phyloP scores from a whole-genome alignment of 495 filamentous ascomycete genomes.

The Annulohypoxylon nitens region DNA sequence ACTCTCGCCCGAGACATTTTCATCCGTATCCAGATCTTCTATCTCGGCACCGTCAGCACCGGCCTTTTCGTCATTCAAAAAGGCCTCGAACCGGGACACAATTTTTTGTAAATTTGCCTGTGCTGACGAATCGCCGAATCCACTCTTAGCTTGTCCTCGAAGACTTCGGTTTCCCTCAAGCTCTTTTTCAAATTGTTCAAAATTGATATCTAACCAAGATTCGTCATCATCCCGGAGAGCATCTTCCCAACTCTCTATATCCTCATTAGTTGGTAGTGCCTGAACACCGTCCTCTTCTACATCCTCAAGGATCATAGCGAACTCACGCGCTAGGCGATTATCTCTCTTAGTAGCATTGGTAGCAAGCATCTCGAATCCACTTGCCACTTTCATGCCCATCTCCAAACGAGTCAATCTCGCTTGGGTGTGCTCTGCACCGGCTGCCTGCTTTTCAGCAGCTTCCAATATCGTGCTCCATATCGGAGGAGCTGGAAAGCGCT shows the following conservation, averaged over 20 bases:
- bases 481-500: conserved; percentile 79
- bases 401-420: conserved; percentile 67
- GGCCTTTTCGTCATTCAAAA: conserved; percentile 87
- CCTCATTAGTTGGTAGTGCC: conserved; percentile 75
- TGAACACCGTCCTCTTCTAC: conserved; percentile 69
- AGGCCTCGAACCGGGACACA: conserved; percentile 91
- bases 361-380: conserved; percentile 91
- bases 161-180: conserved; percentile 58
- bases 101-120: conserved; percentile 90
- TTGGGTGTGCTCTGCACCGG: conserved; percentile 47
- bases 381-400: conserved; percentile 88
- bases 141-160: conserved; percentile 42
- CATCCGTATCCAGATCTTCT: conserved; percentile 79
- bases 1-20: conserved; percentile 69
- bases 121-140: conserved; percentile 82
- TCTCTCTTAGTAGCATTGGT: conserved; percentile 72
- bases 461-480: conserved; percentile 67
- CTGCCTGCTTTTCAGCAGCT: conserved; percentile 21
- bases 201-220: conserved; percentile 93
- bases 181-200: conserved; percentile 86
- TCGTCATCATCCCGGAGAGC: conserved; percentile 79
- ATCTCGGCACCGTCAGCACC: conserved; percentile 82
- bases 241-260: conserved; percentile 77
- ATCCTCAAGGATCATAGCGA: conserved; percentile 80
- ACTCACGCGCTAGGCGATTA: conserved; percentile 75